Base-by-base conservation (phyloP, 2,329 filamentous ascomycete species). In the Lomentospora prolificans region DNA sequence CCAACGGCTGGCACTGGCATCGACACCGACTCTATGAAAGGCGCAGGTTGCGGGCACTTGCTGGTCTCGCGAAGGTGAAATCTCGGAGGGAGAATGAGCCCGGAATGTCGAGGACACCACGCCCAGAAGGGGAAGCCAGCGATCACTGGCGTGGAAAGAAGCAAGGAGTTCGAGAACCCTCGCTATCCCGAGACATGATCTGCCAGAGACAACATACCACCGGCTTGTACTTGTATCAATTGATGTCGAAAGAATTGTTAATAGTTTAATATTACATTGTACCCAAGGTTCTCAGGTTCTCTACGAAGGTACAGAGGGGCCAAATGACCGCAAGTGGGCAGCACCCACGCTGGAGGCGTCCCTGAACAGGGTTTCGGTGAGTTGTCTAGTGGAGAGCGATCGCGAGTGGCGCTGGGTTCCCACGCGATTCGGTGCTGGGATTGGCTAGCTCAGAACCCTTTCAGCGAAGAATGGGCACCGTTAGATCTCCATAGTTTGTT, bases 151-250 rank as follows among this genome's bases (percentile, higher is more conserved):
- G n/a, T 7, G 41, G 41, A 46, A 24, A 46, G 41, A 19, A 14
- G 17, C 41, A 22, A 9, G 14, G 19, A 19, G n/a, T 22, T 19
- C 33, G 33, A 12, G 17, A 39, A 52, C 28, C 36, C 28, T 24
- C 17, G 22, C 28, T 19, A 27, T 33, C 30, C 51, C 51, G 51
- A 53, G 33, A 53, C 51, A 53, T 44, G 51, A 44, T 53, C 51
- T 44, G 31, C 51, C 22, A 19, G 39, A n/a, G 33, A 27, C 9
- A 19, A 28, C 33, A 41, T 9, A 27, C 14, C 22, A 24, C 17
- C 39, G 51, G 12, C 25, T 19, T 24, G 27, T 25, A 14, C 12
- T 22, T 27, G 39, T 31, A 24, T 31, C 31, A 33, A 33, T 44
- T 22, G 22, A 12, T 10, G 27, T 33, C 14, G 27, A 33, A 30